Evolutionary conservation across 2,329 filamentous ascomycete species (phyloP), one percentile per base, ranked within the genome.

Genomic region (Macrophomina phaseolina): DNA sequence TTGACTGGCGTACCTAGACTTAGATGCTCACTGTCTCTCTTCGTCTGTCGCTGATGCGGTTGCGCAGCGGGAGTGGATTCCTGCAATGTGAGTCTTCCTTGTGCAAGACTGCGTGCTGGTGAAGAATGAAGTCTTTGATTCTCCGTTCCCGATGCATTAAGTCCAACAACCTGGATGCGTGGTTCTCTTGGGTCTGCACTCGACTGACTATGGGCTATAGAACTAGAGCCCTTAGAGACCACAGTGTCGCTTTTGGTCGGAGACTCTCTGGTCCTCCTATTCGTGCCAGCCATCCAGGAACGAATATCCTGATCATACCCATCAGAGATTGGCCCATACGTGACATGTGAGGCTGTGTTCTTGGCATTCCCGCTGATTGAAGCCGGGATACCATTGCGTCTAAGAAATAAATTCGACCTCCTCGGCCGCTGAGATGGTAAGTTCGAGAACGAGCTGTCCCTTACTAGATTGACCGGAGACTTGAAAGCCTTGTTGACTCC

Each of bases 281-380:
- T 64, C 7, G 68, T 65, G 2, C 66, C 52, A 12, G 64, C 69
- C 7, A 73, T 68, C 42, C 73, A 77, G 5, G 75, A 71, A 40
- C 75, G 69, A 48, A 78, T 77, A 65, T 77, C 75, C 42, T 70
- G 71, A 65, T 76, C 76, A 8, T 68, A 67, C 16, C 51, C 68
- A 48, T 53, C 52, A 7, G 74, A 38, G 68, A 70, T 12, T 67
- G 64, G 46, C 23, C 67, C 68, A 18, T 69, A 48, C 23, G 30
- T 16, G 6, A 58, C 45, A 46, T 49, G 49, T n/a, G 42, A 23
- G 12, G 46, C 18, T 16, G 5, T 48, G n/a, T 55, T 63, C 18
- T 11, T 53, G 42, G 11, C 68, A 60, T 34, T 38, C 34, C 38
- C 36, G n/a, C 46, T 28, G 18, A 28, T 16, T 6, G 18, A 14